Base-by-base conservation (phyloP, 2,329 filamentous ascomycete species). In the Leptographium lundbergii region DNA sequence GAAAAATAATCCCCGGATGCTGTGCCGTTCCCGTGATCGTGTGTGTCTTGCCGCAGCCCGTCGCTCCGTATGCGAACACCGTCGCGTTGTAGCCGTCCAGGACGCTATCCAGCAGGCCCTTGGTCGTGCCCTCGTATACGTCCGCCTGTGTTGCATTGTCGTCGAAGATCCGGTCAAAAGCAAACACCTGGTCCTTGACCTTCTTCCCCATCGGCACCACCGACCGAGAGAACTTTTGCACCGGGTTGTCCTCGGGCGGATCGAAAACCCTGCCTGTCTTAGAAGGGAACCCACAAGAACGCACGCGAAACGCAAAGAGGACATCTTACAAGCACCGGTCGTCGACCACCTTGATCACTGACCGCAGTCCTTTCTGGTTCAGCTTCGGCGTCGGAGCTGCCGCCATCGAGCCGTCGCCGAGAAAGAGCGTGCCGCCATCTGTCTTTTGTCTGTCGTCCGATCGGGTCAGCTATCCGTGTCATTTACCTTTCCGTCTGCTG, bases 41-140 rank as follows among this genome's bases (percentile, higher is more conserved):
- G 72, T 99, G 94, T 27, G 94, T 99, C 76, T 99, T 99, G 72
- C 94, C 94, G 72, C 94, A 99, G 47, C 94, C 94, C 0, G 94
- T 99, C 47, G 94, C 94, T 65, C 94, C 94, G 72, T 99, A 99
- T 56, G 94, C 94, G 70, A 99, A 99, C 5, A 99, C 94, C 0
- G 94, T 99, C 54, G 94, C 94, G 77, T 99, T 99, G 78, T 96
- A 99, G 64, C 94, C 94, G 65, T 99, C 91, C 60, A 99, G 79
- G 19, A 99, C 91, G 69, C 87, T 96, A 70, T 97, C 92, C 62
- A 99, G 81, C n/a, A 99, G 81, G 59, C 77, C 83, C 71, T 87
- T 88, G 1, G 92, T 96, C 0, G 94, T 97, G 17, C 89, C 81
- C 71, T 97, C 94, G 77, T 97, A 99, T 1, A 99, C 89, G 68